A percentile compares a stretch with the other conserved stretches of the same genome.
Conservation (phyloP, 176 grass and related monocot genomes). For the Puccinellia tenuiflora region DNA sequence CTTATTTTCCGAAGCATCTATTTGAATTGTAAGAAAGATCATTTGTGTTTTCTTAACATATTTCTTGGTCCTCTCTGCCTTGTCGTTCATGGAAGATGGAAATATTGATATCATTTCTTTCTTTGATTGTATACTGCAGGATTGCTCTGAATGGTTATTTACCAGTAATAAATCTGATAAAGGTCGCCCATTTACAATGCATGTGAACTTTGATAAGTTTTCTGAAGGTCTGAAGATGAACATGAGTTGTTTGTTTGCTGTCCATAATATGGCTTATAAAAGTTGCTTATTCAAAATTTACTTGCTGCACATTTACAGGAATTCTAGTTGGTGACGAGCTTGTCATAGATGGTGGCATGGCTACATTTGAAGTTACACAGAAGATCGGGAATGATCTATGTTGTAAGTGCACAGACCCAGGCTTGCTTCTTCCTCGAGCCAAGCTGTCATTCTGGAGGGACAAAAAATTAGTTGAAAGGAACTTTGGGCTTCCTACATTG, state of each 20-base stretch:
- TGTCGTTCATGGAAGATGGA: background rate
- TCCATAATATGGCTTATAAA: slow-evolving; percentile 2
- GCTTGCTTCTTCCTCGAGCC: slow-evolving; percentile 66
- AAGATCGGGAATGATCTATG: slow-evolving; percentile 44
- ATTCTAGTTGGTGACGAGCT: slow-evolving; percentile 60
- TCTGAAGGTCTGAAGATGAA: slow-evolving; percentile 19
- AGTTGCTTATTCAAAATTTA: background rate
- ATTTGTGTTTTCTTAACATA: background rate
- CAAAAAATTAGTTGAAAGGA: slow-evolving; percentile 51
- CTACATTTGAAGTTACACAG: slow-evolving; percentile 59
- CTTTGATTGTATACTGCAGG: slow-evolving; percentile 26
- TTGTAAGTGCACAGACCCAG: slow-evolving; percentile 62
- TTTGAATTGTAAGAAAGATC: background rate
- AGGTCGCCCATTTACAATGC: slow-evolving; percentile 40
- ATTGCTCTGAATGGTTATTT: slow-evolving; percentile 62
- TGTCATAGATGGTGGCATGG: slow-evolving; percentile 74
- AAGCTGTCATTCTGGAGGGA: slow-evolving; percentile 73
- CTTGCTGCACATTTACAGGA: slow-evolving; percentile 32
- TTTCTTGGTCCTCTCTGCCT: background rate
- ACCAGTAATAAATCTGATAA: slow-evolving; percentile 33
- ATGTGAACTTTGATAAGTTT: slow-evolving; percentile 38
- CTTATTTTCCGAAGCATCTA: background rate
- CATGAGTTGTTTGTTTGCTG: background rate
- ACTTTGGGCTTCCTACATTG: slow-evolving; percentile 56
- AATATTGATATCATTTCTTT: background rate